Conservation (phyloP, 1,139 yeast genomes). For the Pneumocystis murina region DNA sequence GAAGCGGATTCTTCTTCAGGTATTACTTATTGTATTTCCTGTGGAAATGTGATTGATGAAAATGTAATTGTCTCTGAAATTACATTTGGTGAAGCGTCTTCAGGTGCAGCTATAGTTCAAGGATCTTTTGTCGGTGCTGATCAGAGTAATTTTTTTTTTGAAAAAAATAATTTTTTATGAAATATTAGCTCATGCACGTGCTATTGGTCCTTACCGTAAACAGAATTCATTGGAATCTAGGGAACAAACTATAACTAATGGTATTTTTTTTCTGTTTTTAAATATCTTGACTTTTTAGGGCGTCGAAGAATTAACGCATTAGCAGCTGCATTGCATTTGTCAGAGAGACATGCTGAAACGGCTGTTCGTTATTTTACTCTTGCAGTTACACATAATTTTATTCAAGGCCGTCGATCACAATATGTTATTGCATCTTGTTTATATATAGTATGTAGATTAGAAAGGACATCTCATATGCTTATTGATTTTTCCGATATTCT, state of each 20-base stretch:
- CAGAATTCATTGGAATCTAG: constrained; percentile 49
- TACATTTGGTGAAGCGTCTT: constrained; percentile 77
- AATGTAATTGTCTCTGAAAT: constrained; percentile 92
- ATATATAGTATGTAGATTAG: constrained; percentile 85
- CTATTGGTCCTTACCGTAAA: constrained; percentile 33
- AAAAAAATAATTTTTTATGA: background rate
- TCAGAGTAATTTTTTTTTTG: constrained; percentile 31
- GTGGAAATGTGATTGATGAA: constrained; percentile 84
- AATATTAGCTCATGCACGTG: constrained; percentile 42
- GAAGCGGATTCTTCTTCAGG: background rate
- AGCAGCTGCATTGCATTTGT: constrained; percentile 62
- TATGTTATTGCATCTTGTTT: constrained; percentile 90
- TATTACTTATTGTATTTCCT: constrained; percentile 48
- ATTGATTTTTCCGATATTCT: constrained; percentile 84
- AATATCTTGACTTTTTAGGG: constrained; percentile 29
- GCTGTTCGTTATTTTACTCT: constrained; percentile 80
- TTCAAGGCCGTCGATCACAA: constrained; percentile 88
- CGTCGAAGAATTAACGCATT: constrained; percentile 60
- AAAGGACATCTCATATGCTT: constrained; percentile 82
- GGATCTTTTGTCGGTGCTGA: constrained; percentile 88
- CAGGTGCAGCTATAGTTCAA: constrained; percentile 91
- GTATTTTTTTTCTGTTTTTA: constrained; percentile 3
- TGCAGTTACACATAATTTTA: constrained; percentile 76
- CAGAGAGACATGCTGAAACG: constrained; percentile 71
- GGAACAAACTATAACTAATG: constrained; percentile 66